Evolutionary conservation across 192 early-diverging fungal species (phyloP), one percentile per base, ranked within the genome.

Genomic region (Umbelopsis ramanniana): DNA sequence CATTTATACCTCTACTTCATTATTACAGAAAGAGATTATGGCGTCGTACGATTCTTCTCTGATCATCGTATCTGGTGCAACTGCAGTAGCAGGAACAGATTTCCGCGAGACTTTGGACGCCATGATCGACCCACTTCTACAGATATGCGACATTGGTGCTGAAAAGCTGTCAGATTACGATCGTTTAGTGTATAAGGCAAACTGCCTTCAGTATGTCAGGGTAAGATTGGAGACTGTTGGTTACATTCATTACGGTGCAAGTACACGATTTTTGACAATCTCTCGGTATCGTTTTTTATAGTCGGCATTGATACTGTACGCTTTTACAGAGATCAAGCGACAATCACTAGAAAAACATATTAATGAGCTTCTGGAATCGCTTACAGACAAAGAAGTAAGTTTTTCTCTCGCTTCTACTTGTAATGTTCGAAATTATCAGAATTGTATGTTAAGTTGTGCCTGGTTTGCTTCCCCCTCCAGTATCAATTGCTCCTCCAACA

Each of bases 41-140:
- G 86, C 90, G 22, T 92, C 93, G 3, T 94, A 93, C 73, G 91
- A 90, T 38, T 84, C 88, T 8, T 93, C 92, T 6, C 81, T 92
- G 50, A 79, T 93, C 17, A 76, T 85, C 2, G 76, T 74, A 1
- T 81, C 84, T 6, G 75, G 84, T 22, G 75, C 38, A 1, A 72
- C 66, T 10, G 46, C 57, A 4, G 57, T 73, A 3, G 52, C 71
- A 9, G 90, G 91, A 55, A 68, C 80, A 52, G 88, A 89, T 66
- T 91, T 95, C 84, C 80, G 79, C 9, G 73, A 83, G n/a, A 89
- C 92, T 19, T 71, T 94, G 35, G 74, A 84, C 38, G 87, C 90
- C 0, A 80, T 90, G n/a, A 74, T 95, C 22, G 91, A 93, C 46
- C 92, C 94, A 11, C 75, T 94, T 3, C 76, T 91, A 67, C 87